phyloP scores from a whole-genome alignment of 106 monocot genomes.

The Apostasia ramifera region DNA sequence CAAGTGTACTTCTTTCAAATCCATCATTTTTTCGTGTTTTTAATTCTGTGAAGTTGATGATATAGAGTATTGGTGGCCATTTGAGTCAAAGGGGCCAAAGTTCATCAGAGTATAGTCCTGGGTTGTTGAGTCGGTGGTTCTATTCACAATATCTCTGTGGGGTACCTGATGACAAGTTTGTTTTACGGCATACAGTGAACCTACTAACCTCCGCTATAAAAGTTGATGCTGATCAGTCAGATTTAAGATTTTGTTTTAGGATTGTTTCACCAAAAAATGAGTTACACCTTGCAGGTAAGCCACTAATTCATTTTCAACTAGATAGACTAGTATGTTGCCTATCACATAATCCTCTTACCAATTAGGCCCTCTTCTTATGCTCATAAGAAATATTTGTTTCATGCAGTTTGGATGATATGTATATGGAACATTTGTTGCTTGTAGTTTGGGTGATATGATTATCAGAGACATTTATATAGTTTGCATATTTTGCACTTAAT shows the following conservation, averaged over 20 bases:
- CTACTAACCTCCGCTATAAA: slow-evolving; percentile 95
- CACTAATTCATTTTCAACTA: not conserved
- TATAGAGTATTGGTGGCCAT: slow-evolving; percentile 51
- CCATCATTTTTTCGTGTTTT: not conserved
- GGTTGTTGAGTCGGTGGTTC: slow-evolving; percentile 90
- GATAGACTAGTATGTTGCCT: too few relatives aligned
- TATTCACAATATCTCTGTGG: slow-evolving; percentile 95
- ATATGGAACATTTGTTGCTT: too few relatives aligned
- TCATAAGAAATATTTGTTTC: too few relatives aligned
- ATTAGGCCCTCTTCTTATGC: too few relatives aligned
- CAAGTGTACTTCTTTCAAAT: not conserved
- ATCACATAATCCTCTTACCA: too few relatives aligned
- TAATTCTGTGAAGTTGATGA: slow-evolving; percentile 4
- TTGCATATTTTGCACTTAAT: too few relatives aligned
- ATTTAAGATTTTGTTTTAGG: slow-evolving; percentile 96
- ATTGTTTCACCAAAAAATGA: slow-evolving; percentile 96
- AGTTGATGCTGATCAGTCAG: slow-evolving; percentile 95
- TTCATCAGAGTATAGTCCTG: slow-evolving; percentile 77
- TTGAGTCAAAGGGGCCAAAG: slow-evolving; percentile 59
- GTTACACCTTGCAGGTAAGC: slow-evolving; percentile 89
- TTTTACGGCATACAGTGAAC: slow-evolving; percentile 96
- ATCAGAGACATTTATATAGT: not conserved
- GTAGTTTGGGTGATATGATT: not conserved
- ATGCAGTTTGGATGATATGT: not conserved
- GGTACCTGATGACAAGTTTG: slow-evolving; percentile 93